Evolutionary conservation across 129 eudicot genomes (phyloP), one percentile per base, ranked within the genome.

Genomic region (Arctium minus): DNA sequence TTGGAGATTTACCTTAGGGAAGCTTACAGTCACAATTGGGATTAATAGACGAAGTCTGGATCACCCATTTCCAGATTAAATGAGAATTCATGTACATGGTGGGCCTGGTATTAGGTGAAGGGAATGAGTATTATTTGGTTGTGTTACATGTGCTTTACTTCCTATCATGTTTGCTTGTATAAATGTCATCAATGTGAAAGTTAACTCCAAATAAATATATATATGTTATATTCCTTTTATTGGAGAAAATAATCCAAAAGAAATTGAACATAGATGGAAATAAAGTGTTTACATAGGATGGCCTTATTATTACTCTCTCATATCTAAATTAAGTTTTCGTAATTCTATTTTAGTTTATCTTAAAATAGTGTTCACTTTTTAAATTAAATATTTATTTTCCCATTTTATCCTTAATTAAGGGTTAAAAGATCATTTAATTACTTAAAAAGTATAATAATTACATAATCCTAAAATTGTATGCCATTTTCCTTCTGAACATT

Each of bases 121-220:
- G 72, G 81, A 86, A 76, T 81, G 80, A 78, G 79, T 78, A 48
- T 86, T 48, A 33, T 78, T 72, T 78, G 86, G 83, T 78, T 78
- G 40, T 65, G 65, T 53, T 73, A 30, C 73, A 82, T 70, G 73
- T 83, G 70, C 81, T 76, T 82, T 83, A 70, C 85, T 83, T 80
- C 79, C 37, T 79, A 80, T 79, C 78, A 77, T 69, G 81, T 77
- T 84, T 87, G 73, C 87, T 50, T 87, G 74, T 75, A 79, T 73
- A 74, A 29, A 78, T 76, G 73, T 80, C 68, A 80, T 75, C 80
- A 40, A 4, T 75, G 37, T 75, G 15, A 38, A 74, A 62, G 56
- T 70, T 77, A 18, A 72, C 78, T 86, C 83, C 69, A 72, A 22
- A 22, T 62, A 70, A 35, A 13, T 72, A 35, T 76, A 76, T 70